Evolutionary conservation across 139 green algal species (phyloP).

Genomic region (Tetraselmis striata): DNA sequence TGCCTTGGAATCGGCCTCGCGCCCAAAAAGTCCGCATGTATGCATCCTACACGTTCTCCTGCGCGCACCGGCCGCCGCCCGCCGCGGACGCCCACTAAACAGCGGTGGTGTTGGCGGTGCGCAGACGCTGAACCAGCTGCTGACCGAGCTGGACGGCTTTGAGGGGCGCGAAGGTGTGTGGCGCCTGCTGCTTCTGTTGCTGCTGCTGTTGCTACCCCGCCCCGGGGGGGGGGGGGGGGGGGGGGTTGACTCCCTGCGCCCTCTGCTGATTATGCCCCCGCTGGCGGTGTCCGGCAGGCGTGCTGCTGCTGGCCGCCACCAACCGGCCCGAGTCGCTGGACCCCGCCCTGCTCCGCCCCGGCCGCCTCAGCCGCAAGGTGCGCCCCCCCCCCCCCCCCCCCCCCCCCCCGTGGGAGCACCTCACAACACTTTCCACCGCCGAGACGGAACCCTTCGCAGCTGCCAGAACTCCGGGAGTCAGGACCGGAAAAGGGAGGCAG

Average conservation of each 20-base stretch:
- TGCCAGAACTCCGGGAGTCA: too few species aligned
- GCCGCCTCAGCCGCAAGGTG: slow-evolving; percentile 46
- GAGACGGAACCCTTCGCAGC: too few species aligned
- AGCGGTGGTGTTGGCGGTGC: too few species aligned
- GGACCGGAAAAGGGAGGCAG: too few species aligned
- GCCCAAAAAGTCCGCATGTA: too few species aligned
- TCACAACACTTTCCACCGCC: too few species aligned
- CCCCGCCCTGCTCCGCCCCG: slow-evolving; percentile 75
- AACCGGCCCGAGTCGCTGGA: slow-evolving; percentile 85
- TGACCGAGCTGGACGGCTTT: slow-evolving; percentile 92
- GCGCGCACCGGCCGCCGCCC: too few species aligned
- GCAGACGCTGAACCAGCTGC: slow-evolving; percentile 91
- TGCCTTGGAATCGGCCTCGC: too few species aligned
- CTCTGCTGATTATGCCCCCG: neutral
- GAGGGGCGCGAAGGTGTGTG: slow-evolving; percentile 40
- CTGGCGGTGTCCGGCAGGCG: slow-evolving; percentile 25
- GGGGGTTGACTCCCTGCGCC: neutral
- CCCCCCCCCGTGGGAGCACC: too few species aligned
- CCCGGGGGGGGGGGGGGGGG: neutral
- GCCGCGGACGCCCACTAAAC: too few species aligned
- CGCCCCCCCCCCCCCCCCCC: neutral
- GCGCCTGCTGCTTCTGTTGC: neutral
- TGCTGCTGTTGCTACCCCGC: neutral
- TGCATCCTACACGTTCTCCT: too few species aligned
- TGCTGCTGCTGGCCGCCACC: slow-evolving; percentile 84